These are phyloP conservation scores for Aspergillus nidulans DNA, from an alignment of 495 filamentous ascomycete genomes.

Conservation along the genomic window DNA sequence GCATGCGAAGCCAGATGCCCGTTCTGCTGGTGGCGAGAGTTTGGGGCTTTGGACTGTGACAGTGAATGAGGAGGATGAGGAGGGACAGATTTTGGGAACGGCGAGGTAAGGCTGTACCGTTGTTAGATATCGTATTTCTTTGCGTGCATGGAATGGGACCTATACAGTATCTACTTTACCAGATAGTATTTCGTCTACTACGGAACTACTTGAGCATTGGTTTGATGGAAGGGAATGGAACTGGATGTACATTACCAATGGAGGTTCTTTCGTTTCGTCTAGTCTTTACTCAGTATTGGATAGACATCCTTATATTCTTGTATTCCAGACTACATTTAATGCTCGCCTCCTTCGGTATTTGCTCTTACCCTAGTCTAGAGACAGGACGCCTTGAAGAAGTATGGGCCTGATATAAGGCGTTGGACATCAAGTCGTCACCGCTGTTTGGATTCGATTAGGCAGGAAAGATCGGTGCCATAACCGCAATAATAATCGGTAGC, in stretches of 20 bases:
- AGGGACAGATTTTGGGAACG: not conserved
- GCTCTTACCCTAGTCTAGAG: too few relatives aligned
- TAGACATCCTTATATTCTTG: not conserved
- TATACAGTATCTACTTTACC: not conserved
- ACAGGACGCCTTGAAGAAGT: too few relatives aligned
- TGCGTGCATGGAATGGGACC: not conserved
- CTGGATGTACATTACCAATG: conserved; percentile 15
- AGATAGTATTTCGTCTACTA: not conserved
- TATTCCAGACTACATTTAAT: too few relatives aligned
- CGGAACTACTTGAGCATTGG: not conserved
- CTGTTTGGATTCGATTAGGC: too few relatives aligned
- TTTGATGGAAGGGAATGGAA: not conserved
- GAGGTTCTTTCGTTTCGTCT: not conserved
- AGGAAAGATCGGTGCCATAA: too few relatives aligned
- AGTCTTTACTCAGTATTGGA: not conserved
- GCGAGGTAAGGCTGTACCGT: not conserved
- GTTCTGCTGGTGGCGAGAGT: conserved; percentile 34
- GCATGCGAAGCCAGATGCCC: conserved; percentile 27
- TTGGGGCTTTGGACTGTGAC: conserved; percentile 47
- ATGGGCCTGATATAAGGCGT: too few relatives aligned
- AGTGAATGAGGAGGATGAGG: conserved; percentile 28
- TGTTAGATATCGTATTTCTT: not conserved
- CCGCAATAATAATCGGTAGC: too few relatives aligned
- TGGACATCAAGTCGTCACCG: too few relatives aligned
- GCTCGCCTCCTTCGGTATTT: too few relatives aligned